Percentiles rank a stretch among this genome's conserved stretches.
These are phyloP conservation scores for Porphyrellus sp. DNA, from an alignment of 1,284 basidiomycete species.

Conservation along the genomic window DNA sequence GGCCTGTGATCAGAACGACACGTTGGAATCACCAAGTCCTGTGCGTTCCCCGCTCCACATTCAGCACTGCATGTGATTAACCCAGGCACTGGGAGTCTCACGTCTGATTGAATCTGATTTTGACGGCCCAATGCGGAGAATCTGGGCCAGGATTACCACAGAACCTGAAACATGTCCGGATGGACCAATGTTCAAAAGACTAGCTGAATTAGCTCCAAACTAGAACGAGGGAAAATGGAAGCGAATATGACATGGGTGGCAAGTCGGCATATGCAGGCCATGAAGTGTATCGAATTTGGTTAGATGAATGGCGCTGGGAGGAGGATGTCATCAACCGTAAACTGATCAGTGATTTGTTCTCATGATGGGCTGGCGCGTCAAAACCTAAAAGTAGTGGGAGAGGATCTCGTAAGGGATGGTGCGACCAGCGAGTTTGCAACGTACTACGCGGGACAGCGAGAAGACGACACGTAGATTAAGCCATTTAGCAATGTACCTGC, in stretches of 20 bases:
- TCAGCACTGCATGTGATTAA: conserved; percentile 3
- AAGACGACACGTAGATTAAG: background rate
- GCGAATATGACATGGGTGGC: background rate
- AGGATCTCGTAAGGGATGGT: conserved; percentile 18
- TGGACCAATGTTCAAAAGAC: background rate
- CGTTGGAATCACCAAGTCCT: conserved; percentile 1
- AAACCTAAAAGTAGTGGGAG: conserved; percentile 22
- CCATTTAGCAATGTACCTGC: background rate
- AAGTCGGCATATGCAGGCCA: conserved; percentile 7
- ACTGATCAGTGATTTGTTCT: conserved; percentile 18
- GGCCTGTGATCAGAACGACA: conserved; percentile 6
- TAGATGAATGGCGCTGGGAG: conserved; percentile 18
- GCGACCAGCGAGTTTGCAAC: background rate
- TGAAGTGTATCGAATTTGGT: conserved; percentile 19
- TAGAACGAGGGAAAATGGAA: conserved; percentile 4
- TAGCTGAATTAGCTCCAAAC: background rate
- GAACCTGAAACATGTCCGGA: conserved; percentile 1
- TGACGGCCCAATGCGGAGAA: background rate
- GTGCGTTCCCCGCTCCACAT: background rate
- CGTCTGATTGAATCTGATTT: background rate
- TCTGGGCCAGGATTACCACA: background rate
- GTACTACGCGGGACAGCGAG: background rate
- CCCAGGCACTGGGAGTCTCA: background rate
- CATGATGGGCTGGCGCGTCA: conserved; percentile 18
- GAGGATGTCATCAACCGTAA: background rate